Evolutionary conservation across 106 monocot species (phyloP).

Genomic region (Allium sativum): DNA sequence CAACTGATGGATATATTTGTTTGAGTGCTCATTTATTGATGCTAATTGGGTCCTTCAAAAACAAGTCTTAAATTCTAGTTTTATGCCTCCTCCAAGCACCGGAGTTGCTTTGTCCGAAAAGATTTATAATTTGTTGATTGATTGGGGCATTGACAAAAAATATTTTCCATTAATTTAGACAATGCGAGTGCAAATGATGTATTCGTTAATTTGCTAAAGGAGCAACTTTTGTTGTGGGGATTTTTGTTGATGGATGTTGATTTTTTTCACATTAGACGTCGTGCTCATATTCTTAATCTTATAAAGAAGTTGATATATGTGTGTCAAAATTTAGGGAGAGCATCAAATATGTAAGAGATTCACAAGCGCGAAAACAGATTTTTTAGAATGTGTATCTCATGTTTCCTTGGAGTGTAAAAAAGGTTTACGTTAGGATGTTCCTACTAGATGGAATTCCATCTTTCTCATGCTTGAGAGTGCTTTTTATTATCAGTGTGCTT

Average conservation of each 20-base stretch:
- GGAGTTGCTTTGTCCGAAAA: constrained; percentile 2
- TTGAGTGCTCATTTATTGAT: constrained; percentile 15
- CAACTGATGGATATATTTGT: constrained; percentile 9
- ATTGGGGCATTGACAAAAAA: constrained; percentile 9
- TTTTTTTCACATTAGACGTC: constrained; percentile 8
- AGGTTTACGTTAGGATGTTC: constrained; percentile 11
- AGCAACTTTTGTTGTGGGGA: not conserved
- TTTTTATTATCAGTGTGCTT: constrained; percentile 4
- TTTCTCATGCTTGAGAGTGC: constrained; percentile 13
- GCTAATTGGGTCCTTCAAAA: constrained; percentile 10
- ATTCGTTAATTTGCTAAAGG: constrained; percentile 9
- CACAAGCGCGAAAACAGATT: constrained; percentile 3
- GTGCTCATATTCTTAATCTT: constrained; percentile 4
- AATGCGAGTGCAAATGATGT: constrained; percentile 6
- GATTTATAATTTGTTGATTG: constrained; percentile 12
- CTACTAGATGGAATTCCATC: constrained; percentile 12
- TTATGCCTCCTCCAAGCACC: constrained; percentile 10
- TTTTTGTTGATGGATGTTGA: constrained; percentile 1
- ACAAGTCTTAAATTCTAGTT: constrained; percentile 7
- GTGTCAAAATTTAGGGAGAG: constrained; percentile 7
- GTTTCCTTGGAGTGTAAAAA: constrained; percentile 2
- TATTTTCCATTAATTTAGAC: constrained; percentile 1
- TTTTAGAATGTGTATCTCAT: constrained; percentile 8
- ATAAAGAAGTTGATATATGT: constrained; percentile 6
- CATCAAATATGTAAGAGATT: constrained; percentile 13